Conservation (phyloP, 306 rosid genomes). For the Ammopiptanthus mongolicus region DNA sequence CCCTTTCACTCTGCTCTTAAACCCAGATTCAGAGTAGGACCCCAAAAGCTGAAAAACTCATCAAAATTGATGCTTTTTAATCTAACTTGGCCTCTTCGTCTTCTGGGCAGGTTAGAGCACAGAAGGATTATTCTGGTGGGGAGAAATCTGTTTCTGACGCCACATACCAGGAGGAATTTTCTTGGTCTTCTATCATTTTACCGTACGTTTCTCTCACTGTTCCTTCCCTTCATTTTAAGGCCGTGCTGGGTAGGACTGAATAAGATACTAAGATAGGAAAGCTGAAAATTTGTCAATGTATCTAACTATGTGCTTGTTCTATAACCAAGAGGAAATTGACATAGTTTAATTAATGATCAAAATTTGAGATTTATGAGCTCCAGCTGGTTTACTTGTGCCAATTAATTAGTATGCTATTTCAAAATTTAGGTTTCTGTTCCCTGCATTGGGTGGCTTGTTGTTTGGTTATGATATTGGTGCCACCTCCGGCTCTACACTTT, state of each 20-base stretch:
- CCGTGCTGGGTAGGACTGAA: no score
- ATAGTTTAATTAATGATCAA: not conserved
- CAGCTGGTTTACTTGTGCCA: not conserved
- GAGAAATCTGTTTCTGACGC: conserved; percentile 51
- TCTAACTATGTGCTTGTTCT: no score
- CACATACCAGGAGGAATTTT: conserved; percentile 45
- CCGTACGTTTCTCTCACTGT: conserved; percentile 53
- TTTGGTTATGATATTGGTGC: conserved; percentile 97
- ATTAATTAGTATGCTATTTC: conserved; percentile 7
- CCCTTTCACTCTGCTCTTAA: conserved; percentile 23
- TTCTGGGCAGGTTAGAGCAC: conserved; percentile 58
- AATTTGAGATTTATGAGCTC: not conserved
- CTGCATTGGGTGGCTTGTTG: conserved; percentile 95
- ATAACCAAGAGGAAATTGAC: no score
- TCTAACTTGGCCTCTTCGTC: conserved; percentile 4
- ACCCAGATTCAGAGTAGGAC: conserved; percentile 45
- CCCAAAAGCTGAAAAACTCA: conserved; percentile 5
- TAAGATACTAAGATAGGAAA: no score
- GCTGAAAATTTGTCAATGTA: no score
- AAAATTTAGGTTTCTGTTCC: conserved; percentile 76
- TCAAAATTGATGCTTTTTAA: conserved; percentile 28
- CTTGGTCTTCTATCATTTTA: conserved; percentile 70
- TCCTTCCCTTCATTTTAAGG: not conserved
- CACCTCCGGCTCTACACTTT: conserved; percentile 88
- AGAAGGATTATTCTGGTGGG: conserved; percentile 49